These are phyloP conservation scores for Dactylella cylindrospora DNA, from an alignment of 2,329 filamentous ascomycete species.

Conservation along the genomic window DNA sequence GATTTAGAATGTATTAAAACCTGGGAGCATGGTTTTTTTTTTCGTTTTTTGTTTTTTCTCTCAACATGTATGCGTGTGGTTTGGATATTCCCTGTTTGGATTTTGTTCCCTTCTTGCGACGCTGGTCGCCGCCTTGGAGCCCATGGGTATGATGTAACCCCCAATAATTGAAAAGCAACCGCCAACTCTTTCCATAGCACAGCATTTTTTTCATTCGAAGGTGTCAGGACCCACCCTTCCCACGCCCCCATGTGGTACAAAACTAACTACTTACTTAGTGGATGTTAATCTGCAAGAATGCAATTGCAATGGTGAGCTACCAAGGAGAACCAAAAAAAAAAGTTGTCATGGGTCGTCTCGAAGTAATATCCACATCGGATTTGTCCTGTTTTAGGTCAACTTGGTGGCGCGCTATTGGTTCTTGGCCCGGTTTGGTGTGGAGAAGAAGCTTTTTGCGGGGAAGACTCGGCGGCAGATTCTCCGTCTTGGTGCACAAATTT, in stretches of 20 bases:
- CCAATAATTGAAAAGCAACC: background rate
- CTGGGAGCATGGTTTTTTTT: constrained; percentile 21
- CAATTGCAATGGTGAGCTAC: too few relatives aligned
- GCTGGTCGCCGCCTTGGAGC: constrained; percentile 1
- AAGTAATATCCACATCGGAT: constrained; percentile 14
- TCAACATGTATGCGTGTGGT: constrained; percentile 8
- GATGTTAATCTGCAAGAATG: too few relatives aligned
- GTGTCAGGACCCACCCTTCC: too few relatives aligned
- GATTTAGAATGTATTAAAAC: constrained; percentile 14
- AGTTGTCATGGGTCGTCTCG: constrained; percentile 12
- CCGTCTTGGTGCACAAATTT: constrained; percentile 14
- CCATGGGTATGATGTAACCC: constrained; percentile 41
- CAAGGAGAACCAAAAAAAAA: background rate
- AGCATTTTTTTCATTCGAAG: background rate
- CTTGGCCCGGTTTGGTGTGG: constrained; percentile 26
- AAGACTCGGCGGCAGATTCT: constrained; percentile 42
- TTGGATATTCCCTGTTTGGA: constrained; percentile 6
- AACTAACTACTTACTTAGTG: too few relatives aligned
- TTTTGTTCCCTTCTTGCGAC: constrained; percentile 24
- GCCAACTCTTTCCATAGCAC: background rate
- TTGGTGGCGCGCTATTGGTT: constrained; percentile 20
- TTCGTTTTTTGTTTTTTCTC: too few relatives aligned
- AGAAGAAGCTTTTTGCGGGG: constrained; percentile 44
- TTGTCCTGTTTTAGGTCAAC: constrained; percentile 16
- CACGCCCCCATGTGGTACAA: too few relatives aligned